Percentiles rank a stretch among this genome's conserved stretches.
phyloP scores from a whole-genome alignment of 352 stramenopile species.

The Globisporangium nagaii region DNA sequence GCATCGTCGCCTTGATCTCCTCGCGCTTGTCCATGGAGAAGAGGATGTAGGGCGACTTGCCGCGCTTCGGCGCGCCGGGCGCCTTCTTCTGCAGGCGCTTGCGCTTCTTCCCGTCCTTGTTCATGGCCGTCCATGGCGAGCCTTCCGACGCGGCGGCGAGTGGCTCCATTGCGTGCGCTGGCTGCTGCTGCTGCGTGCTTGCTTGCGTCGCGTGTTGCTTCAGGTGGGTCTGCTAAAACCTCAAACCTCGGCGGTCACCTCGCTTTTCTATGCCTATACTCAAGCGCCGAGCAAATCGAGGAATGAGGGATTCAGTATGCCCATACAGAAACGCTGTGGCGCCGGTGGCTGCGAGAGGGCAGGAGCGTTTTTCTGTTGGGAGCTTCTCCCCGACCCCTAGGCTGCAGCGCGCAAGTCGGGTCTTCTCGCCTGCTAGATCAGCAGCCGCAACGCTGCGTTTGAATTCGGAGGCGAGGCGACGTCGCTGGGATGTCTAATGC shows the following conservation, averaged over 20 bases:
- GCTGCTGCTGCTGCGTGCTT: conserved; percentile 8
- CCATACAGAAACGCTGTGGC: conserved; percentile 56
- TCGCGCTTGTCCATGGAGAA: conserved; percentile 91
- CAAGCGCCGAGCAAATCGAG: conserved; percentile 58
- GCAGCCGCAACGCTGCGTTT: too few species aligned
- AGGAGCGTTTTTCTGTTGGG: conserved; percentile 1
- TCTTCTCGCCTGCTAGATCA: not conserved
- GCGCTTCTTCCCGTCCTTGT: conserved; percentile 83
- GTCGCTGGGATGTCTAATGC: too few species aligned
- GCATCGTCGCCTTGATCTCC: conserved; percentile 85
- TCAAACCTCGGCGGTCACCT: too few species aligned
- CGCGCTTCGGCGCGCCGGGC: conserved; percentile 82
- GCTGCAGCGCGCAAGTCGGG: not conserved
- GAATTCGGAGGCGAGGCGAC: too few species aligned
- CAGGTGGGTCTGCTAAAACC: too few species aligned
- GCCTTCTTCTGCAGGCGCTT: conserved; percentile 89
- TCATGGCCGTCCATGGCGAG: conserved; percentile 56
- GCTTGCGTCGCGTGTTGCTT: not conserved
- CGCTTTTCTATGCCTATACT: conserved; percentile 84
- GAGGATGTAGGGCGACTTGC: conserved; percentile 90
- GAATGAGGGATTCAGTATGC: conserved; percentile 76
- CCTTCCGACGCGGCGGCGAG: conserved; percentile 50
- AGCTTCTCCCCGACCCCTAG: not conserved
- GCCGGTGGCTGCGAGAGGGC: too few species aligned
- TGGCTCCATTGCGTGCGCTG: conserved; percentile 48